Evolutionary conservation across 2,329 filamentous ascomycete genomes (phyloP).

Genomic region (Nemania abortiva): DNA sequence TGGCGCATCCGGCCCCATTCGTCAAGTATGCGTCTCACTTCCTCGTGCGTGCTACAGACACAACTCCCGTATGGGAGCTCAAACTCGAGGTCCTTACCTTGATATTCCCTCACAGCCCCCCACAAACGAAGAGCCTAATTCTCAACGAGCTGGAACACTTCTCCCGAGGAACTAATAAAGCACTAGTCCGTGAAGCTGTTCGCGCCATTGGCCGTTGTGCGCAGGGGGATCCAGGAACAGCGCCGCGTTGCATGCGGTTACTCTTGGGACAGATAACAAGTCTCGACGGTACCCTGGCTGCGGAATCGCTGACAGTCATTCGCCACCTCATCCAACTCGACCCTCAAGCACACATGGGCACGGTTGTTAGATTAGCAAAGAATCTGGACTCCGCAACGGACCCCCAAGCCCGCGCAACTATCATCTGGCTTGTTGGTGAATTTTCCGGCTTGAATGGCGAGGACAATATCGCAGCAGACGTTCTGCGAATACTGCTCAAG

Average conservation of each 20-base stretch:
- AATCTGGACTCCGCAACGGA: conserved; percentile 91
- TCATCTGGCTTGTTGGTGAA: conserved; percentile 97
- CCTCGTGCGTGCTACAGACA: conserved; percentile 82
- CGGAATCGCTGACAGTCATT: conserved; percentile 94
- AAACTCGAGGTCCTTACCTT: conserved; percentile 93
- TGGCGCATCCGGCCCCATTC: conserved; percentile 81
- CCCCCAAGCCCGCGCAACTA: conserved; percentile 89
- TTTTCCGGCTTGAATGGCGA: conserved; percentile 84
- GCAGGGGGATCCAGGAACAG: conserved; percentile 77
- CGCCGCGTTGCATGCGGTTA: conserved; percentile 82
- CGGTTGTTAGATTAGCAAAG: conserved; percentile 88
- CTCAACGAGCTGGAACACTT: conserved; percentile 96
- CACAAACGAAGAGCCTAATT: conserved; percentile 84
- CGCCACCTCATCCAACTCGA: conserved; percentile 95
- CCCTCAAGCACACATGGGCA: conserved; percentile 81
- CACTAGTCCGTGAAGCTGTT: conserved; percentile 88
- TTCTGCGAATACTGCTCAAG: conserved; percentile 87
- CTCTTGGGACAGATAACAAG: conserved; percentile 90
- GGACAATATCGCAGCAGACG: conserved; percentile 92
- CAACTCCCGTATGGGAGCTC: conserved; percentile 85
- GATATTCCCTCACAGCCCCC: conserved; percentile 84
- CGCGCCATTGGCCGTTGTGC: conserved; percentile 94
- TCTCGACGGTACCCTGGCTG: conserved; percentile 86
- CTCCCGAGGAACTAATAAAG: conserved; percentile 77
- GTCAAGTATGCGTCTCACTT: conserved; percentile 91